Percentiles rank a stretch among this genome's conserved stretches.
Evolutionary conservation across 129 eudicot genomes (phyloP).

Genomic region (Cynara cardunculus): DNA sequence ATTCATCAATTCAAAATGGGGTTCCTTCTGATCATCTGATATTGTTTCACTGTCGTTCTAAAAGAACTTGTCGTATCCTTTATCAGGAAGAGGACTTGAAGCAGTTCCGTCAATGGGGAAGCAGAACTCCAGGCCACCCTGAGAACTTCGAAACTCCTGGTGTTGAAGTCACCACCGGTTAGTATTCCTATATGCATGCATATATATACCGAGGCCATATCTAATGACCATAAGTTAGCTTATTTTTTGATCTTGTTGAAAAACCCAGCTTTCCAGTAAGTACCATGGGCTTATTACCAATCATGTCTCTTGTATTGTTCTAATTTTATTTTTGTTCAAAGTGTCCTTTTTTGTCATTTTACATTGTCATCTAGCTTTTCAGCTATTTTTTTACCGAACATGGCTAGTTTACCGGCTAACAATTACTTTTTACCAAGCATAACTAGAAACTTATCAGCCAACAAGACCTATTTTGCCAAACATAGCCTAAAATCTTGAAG

Average conservation of each 20-base stretch:
- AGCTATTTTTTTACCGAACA: too few relatives aligned
- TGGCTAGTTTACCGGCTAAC: too few relatives aligned
- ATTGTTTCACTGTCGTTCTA: neutral
- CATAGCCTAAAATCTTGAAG: neutral
- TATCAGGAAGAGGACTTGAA: constrained; percentile 83
- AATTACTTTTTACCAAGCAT: too few relatives aligned
- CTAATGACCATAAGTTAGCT: neutral
- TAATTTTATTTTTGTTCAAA: too few relatives aligned
- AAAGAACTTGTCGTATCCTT: neutral
- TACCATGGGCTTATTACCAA: too few relatives aligned
- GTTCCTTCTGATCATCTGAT: neutral
- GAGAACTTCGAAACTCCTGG: constrained; percentile 98
- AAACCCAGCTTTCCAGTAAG: too few relatives aligned
- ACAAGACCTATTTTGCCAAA: neutral
- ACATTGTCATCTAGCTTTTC: neutral
- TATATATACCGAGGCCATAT: neutral
- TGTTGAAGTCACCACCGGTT: constrained; percentile 95
- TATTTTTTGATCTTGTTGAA: neutral
- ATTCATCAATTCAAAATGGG: neutral
- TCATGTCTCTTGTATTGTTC: too few relatives aligned
- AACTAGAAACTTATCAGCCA: neutral
- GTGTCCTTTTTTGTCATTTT: neutral
- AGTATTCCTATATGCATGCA: neutral
- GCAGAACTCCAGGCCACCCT: constrained; percentile 96
- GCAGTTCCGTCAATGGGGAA: constrained; percentile 93